A percentile compares a stretch with the other conserved stretches of the same genome.
phyloP scores from a whole-genome alignment of 495 filamentous ascomycete genomes.

The Opeltia flavorubescens region DNA sequence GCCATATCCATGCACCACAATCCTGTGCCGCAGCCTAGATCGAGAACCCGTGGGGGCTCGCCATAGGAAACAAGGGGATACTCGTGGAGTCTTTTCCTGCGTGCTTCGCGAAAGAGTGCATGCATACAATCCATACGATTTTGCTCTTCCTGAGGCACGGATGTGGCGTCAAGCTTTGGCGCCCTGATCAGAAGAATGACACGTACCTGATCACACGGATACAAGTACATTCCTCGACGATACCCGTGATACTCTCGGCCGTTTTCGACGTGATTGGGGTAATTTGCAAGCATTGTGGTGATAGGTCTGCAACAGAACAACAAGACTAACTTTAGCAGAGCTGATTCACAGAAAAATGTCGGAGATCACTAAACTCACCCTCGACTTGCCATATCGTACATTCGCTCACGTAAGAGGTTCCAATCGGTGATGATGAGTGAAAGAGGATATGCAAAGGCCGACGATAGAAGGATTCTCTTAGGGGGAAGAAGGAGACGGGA shows the following conservation, averaged over 20 bases:
- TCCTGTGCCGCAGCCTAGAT: constrained; percentile 79
- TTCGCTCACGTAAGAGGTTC: too few species aligned
- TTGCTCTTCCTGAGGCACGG: constrained; percentile 40
- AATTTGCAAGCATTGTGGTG: background rate
- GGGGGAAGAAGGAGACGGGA: too few species aligned
- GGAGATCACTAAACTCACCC: too few species aligned
- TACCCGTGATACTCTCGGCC: constrained; percentile 35
- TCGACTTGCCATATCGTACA: too few species aligned
- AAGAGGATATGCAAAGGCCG: too few species aligned
- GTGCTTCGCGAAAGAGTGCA: constrained; percentile 55
- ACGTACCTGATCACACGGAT: constrained; percentile 33
- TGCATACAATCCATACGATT: constrained; percentile 71
- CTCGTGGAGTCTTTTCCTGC: constrained; percentile 40
- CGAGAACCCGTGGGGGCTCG: constrained; percentile 44
- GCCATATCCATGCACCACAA: constrained; percentile 88
- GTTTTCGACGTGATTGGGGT: constrained; percentile 24
- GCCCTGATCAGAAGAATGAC: background rate
- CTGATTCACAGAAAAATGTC: too few species aligned
- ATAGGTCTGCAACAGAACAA: background rate
- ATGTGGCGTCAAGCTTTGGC: background rate
- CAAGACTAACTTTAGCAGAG: too few species aligned
- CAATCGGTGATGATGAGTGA: too few species aligned
- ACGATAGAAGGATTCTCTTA: too few species aligned
- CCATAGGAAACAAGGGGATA: constrained; percentile 39
- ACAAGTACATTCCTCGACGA: constrained; percentile 33